These are phyloP conservation scores for Oryza brachyantha DNA, from an alignment of 176 grass and related monocot species.

Conservation along the genomic window DNA sequence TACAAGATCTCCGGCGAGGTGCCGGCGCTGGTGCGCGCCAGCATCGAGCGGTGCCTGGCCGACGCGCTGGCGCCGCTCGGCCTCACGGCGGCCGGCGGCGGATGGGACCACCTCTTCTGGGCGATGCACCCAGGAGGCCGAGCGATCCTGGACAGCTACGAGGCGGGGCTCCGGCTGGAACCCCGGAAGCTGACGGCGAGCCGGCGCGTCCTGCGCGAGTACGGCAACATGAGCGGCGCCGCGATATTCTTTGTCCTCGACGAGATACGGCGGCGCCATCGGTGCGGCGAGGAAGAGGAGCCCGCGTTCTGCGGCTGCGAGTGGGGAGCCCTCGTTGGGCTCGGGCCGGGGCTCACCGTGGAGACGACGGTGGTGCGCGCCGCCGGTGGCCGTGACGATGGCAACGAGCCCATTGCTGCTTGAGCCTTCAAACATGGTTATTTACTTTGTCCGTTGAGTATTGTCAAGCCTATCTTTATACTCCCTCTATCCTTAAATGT, in stretches of 20 bases:
- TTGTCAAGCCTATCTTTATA: too few relatives aligned
- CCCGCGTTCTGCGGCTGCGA: slow-evolving; percentile 29
- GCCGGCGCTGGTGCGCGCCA: slow-evolving; percentile 19
- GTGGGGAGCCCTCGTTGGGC: slow-evolving; percentile 49
- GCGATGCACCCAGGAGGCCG: slow-evolving; percentile 44
- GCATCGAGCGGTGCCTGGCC: slow-evolving; percentile 43
- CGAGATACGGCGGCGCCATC: slow-evolving; percentile 33
- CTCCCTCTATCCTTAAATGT: too few relatives aligned
- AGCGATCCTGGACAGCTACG: slow-evolving; percentile 26
- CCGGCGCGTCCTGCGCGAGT: slow-evolving; percentile 34
- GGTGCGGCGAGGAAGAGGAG: neutral
- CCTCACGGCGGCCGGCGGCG: neutral
- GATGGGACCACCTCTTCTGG: slow-evolving; percentile 60
- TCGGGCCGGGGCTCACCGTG: slow-evolving; percentile 49
- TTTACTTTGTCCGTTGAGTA: too few relatives aligned
- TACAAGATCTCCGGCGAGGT: slow-evolving; percentile 15
- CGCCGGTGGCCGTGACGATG: neutral
- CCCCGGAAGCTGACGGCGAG: slow-evolving; percentile 34
- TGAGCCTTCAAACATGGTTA: too few relatives aligned
- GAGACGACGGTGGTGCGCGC: slow-evolving; percentile 35
- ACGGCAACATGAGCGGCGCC: slow-evolving; percentile 45
- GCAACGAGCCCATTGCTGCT: too few relatives aligned
- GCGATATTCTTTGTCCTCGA: slow-evolving; percentile 55
- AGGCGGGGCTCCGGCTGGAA: slow-evolving; percentile 22
- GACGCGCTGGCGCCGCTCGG: slow-evolving; percentile 33